Evolutionary conservation across 768 basidiomycete genomes (phyloP).

Genomic region (Mycena galericulata): DNA sequence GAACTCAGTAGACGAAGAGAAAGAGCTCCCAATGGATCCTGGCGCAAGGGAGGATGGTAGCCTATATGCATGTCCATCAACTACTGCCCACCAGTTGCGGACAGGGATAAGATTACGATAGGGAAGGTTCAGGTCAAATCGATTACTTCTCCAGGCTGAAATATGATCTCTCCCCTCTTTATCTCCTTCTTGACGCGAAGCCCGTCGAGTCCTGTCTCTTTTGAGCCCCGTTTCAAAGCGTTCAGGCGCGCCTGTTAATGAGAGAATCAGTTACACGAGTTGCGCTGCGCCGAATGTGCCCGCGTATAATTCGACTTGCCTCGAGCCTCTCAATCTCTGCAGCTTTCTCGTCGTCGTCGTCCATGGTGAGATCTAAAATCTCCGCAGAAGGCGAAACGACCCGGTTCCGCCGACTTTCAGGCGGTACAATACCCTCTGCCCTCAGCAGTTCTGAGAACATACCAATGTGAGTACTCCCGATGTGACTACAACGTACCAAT

Average conservation of each 20-base stretch:
- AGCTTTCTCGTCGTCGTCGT: neutral
- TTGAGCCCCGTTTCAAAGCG: slow-evolving; percentile 2
- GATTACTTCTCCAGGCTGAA: slow-evolving; percentile 23
- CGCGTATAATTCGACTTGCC: neutral
- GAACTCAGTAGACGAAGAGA: too few relatives aligned
- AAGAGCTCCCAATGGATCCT: too few relatives aligned
- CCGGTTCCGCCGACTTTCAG: neutral
- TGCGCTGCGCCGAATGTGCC: neutral
- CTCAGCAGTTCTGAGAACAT: slow-evolving; percentile 6
- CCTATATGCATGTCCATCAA: too few relatives aligned
- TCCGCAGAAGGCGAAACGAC: neutral
- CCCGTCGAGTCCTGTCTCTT: too few relatives aligned
- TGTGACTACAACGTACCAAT: slow-evolving; percentile 21
- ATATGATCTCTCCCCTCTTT: slow-evolving; percentile 1
- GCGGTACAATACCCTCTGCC: slow-evolving; percentile 22
- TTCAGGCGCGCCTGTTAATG: slow-evolving; percentile 6
- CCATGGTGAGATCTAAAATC: slow-evolving; percentile 11
- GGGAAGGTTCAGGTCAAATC: slow-evolving; percentile 23
- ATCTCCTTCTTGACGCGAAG: slow-evolving; percentile 22
- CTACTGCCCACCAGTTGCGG: too few relatives aligned
- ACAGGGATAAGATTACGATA: too few relatives aligned
- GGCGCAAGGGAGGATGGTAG: too few relatives aligned
- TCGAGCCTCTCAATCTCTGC: slow-evolving; percentile 23
- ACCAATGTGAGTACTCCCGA: too few relatives aligned
- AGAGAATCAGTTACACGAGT: neutral